A percentile compares a stretch with the other conserved stretches of the same genome.
Evolutionary conservation across 176 grass and related monocot genomes (phyloP).

Genomic region (Ensete ventricosum): DNA sequence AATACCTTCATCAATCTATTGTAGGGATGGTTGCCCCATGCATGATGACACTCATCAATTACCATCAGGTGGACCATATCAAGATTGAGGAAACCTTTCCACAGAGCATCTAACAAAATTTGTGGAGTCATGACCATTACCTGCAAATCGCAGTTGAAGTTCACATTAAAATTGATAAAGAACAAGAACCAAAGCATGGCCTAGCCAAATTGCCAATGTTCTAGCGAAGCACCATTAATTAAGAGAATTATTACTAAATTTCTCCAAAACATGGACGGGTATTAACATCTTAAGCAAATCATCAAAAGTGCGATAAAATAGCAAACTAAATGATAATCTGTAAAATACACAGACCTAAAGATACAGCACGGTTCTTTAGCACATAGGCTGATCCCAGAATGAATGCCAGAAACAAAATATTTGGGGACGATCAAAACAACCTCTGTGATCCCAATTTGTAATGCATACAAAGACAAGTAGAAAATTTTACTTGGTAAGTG

Average conservation of each 20-base stretch:
- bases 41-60: slow-evolving; percentile 88
- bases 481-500: slow-evolving; percentile 48
- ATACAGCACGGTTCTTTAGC: no score
- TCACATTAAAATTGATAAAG: background rate
- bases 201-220: background rate
- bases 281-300: no score
- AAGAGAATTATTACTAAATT: background rate
- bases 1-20: slow-evolving; percentile 88
- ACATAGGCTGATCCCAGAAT: no score
- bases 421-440: background rate
- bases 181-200: slow-evolving; percentile 1
- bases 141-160: slow-evolving; percentile 31
- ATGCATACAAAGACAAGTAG: background rate
- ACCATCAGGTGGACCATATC: slow-evolving; percentile 56
- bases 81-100: slow-evolving; percentile 65
- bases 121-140: slow-evolving; percentile 91
- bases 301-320: no score
- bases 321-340: no score
- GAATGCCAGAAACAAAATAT: no score
- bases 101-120: slow-evolving; percentile 65
- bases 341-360: no score
- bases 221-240: background rate
- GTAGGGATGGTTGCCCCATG: slow-evolving; percentile 80
- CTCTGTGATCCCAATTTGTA: slow-evolving; percentile 9
- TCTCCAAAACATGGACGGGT: background rate